Conservation (phyloP, 2,329 filamentous ascomycete genomes). For the Fusarium piperis region DNA sequence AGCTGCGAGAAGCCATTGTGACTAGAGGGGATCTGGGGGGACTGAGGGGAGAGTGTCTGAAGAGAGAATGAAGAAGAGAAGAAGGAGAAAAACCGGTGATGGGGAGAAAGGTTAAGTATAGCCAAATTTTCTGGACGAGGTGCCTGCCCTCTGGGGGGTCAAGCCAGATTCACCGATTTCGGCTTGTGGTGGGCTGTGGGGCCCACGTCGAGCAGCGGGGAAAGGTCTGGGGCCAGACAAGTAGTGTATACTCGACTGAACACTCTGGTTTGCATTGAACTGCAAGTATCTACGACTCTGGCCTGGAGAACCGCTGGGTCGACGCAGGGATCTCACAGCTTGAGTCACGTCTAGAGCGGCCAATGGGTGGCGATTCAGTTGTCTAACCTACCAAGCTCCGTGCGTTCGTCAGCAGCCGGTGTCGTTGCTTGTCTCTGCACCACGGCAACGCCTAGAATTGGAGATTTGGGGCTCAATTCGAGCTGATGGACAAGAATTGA, state of each 20-base stretch:
- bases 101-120: constrained; percentile 41
- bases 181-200: constrained; percentile 38
- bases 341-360: constrained; percentile 24
- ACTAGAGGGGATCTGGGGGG: constrained; percentile 35
- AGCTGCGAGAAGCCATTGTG: constrained; percentile 81
- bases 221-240: constrained; percentile 26
- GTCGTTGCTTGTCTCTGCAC: constrained; percentile 4
- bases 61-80: constrained; percentile 41
- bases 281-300: constrained; percentile 4
- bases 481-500: neutral
- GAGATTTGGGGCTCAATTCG: neutral
- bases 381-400: constrained; percentile 20
- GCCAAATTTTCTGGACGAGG: constrained; percentile 36
- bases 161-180: constrained; percentile 36
- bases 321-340: constrained; percentile 19
- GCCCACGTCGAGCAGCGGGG: constrained; percentile 31
- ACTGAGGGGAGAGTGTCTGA: constrained; percentile 40
- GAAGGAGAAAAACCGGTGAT: constrained; percentile 15
- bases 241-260: constrained; percentile 12
- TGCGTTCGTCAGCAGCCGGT: constrained; percentile 8
- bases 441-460: neutral
- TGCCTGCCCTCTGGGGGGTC: constrained; percentile 14
- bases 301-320: constrained; percentile 16
- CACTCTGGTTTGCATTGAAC: neutral
- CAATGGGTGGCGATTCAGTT: constrained; percentile 19